Base-by-base conservation (phyloP, 805 yeast species). In the Kazachstania taianensis region DNA sequence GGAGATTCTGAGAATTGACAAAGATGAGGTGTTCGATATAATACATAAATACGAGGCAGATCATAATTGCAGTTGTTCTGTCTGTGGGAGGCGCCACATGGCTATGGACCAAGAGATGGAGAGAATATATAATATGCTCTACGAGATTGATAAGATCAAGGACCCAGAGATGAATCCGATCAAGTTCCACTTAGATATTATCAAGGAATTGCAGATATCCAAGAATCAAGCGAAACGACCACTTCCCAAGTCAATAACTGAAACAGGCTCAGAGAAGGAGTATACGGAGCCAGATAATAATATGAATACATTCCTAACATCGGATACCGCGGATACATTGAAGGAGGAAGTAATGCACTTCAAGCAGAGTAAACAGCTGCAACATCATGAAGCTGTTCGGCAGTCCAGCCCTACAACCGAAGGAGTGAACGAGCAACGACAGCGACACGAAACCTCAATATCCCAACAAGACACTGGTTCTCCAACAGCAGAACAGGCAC, bases 51-150 rank as follows among this genome's bases (percentile, higher is more conserved):
- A 75, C 49, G 78, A 74, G 49, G 65, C 67, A 42, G 48, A 43
- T 24, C 49, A 50, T 38, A 55, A 54, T 10, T 86, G 95, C 54
- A 69, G 73, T 39, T 87, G 96, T 53, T 63, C 76, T 4, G 75
- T 75, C 14, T 87, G 96, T 61, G 89, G 87, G 2, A 70, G 82
- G 31, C 78, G 81, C 45, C 75, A 78, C 48, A 58, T 65, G 34
- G 74, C 83, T 12, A 71, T 84, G 43, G 92, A 81, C 50, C 76
- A 73, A 45, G 94, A 83, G 53, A 67, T 86, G 49, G 85, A 78
- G 47, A 72, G 71, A 37, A 70, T 83, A 5, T 84, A 81, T 52
- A 79, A 79, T 42, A 73, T 75, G 13, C 75, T 78, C 48, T 78
- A 76, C 42, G 75, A 72, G 26, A 73, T 64, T 34, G 65, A 69